These are phyloP conservation scores for Termitomyces sp. DNA, from an alignment of 1,284 basidiomycete genomes.

Conservation along the genomic window DNA sequence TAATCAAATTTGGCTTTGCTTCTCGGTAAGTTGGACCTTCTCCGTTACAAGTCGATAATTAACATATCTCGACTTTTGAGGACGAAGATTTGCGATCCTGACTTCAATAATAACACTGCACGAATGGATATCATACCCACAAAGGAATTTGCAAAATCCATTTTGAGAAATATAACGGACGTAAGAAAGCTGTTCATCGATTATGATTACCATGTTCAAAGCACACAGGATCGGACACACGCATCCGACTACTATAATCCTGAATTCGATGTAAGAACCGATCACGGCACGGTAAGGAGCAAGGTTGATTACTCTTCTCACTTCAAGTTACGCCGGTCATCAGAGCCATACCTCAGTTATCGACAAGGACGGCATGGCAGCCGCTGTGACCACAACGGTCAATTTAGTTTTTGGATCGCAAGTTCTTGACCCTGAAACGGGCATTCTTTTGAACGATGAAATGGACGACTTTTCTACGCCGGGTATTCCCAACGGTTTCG, in stretches of 20 bases:
- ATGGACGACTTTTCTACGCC: conserved; percentile 90
- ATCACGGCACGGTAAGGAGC: conserved; percentile 79
- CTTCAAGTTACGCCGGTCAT: not conserved
- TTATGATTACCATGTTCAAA: conserved; percentile 8
- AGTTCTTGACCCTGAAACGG: conserved; percentile 81
- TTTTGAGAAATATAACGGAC: conserved; percentile 73
- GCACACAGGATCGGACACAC: conserved; percentile 70
- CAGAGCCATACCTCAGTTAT: conserved; percentile 80
- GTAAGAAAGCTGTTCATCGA: conserved; percentile 38
- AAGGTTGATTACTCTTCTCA: not conserved
- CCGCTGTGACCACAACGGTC: conserved; percentile 82
- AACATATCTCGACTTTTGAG: conserved; percentile 32
- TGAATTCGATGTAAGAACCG: conserved; percentile 67
- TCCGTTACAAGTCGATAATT: not conserved
- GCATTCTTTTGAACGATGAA: conserved; percentile 88
- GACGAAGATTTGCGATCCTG: conserved; percentile 78
- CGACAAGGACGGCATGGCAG: conserved; percentile 82
- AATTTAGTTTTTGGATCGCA: conserved; percentile 86
- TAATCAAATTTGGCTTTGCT: conserved; percentile 78
- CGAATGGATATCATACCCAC: conserved; percentile 67
- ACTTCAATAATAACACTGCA: conserved; percentile 51
- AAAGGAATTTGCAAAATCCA: conserved; percentile 61
- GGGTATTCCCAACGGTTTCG: conserved; percentile 77
- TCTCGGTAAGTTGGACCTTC: conserved; percentile 46
- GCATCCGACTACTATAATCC: conserved; percentile 80